A percentile compares a stretch with the other conserved stretches of the same genome.
phyloP scores from a whole-genome alignment of 495 filamentous ascomycete genomes.

The Aspergillus panamensis region DNA sequence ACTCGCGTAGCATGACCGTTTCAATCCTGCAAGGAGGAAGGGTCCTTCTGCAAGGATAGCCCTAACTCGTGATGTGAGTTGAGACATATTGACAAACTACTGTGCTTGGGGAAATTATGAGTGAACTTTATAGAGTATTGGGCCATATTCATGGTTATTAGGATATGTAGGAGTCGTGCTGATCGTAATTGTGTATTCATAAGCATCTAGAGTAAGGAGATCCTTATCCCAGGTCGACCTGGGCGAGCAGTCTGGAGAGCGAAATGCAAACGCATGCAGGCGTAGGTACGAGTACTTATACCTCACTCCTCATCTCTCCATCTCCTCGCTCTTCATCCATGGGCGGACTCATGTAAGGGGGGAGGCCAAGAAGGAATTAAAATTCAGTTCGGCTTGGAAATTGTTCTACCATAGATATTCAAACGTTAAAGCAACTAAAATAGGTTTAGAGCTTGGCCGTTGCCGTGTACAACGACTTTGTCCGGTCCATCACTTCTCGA shows the following conservation, averaged over 20 bases:
- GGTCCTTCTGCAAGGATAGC: slow-evolving; percentile 5
- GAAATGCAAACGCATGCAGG: neutral
- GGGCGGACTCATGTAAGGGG: neutral
- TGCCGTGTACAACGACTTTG: slow-evolving; percentile 36
- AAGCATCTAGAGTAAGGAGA: neutral
- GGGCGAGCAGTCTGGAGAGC: neutral
- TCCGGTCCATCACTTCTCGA: slow-evolving; percentile 46
- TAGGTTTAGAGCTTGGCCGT: slow-evolving; percentile 35
- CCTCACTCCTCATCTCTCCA: neutral
- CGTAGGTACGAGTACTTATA: neutral
- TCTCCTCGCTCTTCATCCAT: neutral
- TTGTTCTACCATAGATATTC: slow-evolving; percentile 9
- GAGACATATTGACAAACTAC: neutral
- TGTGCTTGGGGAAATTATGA: neutral
- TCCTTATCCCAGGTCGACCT: neutral
- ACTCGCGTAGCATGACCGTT: neutral
- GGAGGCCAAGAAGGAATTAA: neutral
- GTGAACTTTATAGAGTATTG: too few relatives aligned
- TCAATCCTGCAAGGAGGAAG: neutral
- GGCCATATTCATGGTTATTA: neutral
- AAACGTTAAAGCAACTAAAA: slow-evolving; percentile 3
- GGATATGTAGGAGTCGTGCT: neutral
- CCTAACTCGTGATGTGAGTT: too few relatives aligned
- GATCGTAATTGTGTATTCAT: neutral
- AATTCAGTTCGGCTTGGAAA: neutral